A percentile compares a stretch with the other conserved stretches of the same genome.
These are phyloP conservation scores for Xylaria arbuscula DNA, from an alignment of 2,329 filamentous ascomycete species.

Conservation along the genomic window DNA sequence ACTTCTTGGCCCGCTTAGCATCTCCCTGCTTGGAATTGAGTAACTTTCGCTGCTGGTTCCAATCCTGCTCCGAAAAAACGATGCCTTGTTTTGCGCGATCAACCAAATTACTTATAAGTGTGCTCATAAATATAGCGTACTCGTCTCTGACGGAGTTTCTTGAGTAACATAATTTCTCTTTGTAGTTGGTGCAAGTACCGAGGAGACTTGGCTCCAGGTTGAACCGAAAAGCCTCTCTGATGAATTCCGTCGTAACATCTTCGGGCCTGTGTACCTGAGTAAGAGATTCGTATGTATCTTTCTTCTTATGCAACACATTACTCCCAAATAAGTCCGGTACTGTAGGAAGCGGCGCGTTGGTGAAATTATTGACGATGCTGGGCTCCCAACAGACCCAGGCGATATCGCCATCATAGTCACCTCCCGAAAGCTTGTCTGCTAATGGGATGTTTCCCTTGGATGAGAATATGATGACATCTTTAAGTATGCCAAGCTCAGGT, in stretches of 20 bases:
- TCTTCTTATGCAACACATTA: slow-evolving; percentile 64
- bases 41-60: slow-evolving; percentile 52
- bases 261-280: slow-evolving; percentile 33
- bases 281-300: slow-evolving; percentile 60
- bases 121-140: slow-evolving; percentile 61
- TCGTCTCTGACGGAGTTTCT: slow-evolving; percentile 60
- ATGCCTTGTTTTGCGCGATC: slow-evolving; percentile 68
- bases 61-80: slow-evolving; percentile 58
- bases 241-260: slow-evolving; percentile 57
- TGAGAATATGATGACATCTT: slow-evolving; percentile 84
- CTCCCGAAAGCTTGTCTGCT: slow-evolving; percentile 78
- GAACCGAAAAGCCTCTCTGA: slow-evolving; percentile 67
- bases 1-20: slow-evolving; percentile 23
- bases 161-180: slow-evolving; percentile 71
- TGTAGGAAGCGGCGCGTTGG: slow-evolving; percentile 65
- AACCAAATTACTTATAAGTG: slow-evolving; percentile 64
- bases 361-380: slow-evolving; percentile 72
- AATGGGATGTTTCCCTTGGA: slow-evolving; percentile 69
- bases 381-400: slow-evolving; percentile 82
- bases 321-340: slow-evolving; percentile 57
- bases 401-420: slow-evolving; percentile 84
- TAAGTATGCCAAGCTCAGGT: slow-evolving; percentile 72
- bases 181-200: slow-evolving; percentile 72
- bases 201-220: slow-evolving; percentile 67
- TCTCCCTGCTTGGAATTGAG: slow-evolving; percentile 39